Conservation (phyloP, 2,329 filamentous ascomycete genomes). For the Aureobasidium sp. region DNA sequence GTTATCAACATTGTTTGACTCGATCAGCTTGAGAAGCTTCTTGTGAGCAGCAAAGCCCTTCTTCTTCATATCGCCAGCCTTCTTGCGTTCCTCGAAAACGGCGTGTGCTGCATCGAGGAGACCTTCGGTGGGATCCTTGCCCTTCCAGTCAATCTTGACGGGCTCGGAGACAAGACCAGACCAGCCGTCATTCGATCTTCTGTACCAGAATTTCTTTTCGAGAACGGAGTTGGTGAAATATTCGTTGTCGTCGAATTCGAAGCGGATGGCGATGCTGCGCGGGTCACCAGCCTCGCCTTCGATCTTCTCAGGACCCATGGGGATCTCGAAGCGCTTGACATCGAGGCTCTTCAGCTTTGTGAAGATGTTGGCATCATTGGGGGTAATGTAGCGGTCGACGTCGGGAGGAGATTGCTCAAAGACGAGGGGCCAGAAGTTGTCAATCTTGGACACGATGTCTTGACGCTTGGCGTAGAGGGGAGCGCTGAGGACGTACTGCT, state of each 20-base stretch:
- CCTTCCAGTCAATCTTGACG: slow-evolving; percentile 75
- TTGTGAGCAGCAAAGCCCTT: slow-evolving; percentile 48
- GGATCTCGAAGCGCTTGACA: slow-evolving; percentile 74
- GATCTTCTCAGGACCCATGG: slow-evolving; percentile 30
- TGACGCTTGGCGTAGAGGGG: slow-evolving; percentile 71
- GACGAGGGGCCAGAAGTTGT: slow-evolving; percentile 91
- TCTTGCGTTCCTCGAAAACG: slow-evolving; percentile 57
- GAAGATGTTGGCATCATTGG: slow-evolving; percentile 67
- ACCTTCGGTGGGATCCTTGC: slow-evolving; percentile 75
- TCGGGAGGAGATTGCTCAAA: slow-evolving; percentile 79
- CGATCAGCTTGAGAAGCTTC: slow-evolving; percentile 46
- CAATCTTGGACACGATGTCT: slow-evolving; percentile 61
- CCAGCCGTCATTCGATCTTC: slow-evolving; percentile 60
- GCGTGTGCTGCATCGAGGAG: slow-evolving; percentile 65
- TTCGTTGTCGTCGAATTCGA: slow-evolving; percentile 74
- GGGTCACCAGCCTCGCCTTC: slow-evolving; percentile 59
- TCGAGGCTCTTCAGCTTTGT: slow-evolving; percentile 60
- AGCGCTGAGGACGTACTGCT: slow-evolving; percentile 59
- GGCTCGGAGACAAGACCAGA: slow-evolving; percentile 79
- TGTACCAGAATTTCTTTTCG: slow-evolving; percentile 89
- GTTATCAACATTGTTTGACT: slow-evolving; percentile 32
- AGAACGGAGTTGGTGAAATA: slow-evolving; percentile 70
- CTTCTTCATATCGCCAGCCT: slow-evolving; percentile 32
- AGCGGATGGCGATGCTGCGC: slow-evolving; percentile 66
- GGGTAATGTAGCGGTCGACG: slow-evolving; percentile 80